Conservation (phyloP, 2,329 filamentous ascomycete species). For the Trichoderma sp. region DNA sequence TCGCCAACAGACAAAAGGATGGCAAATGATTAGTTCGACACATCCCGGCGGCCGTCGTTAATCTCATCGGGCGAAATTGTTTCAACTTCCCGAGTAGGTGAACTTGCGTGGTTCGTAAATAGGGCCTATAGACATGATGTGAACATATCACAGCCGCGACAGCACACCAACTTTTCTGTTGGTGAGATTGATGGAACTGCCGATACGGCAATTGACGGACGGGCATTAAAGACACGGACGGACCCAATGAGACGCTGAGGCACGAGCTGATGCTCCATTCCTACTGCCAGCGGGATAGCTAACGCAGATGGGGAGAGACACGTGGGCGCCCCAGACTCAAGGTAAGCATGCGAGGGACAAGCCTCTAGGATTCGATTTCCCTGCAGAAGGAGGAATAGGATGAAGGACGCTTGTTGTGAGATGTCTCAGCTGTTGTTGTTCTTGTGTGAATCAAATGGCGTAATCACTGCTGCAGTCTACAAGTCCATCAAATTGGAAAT, state of each 20-base stretch:
- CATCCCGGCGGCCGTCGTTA: background rate
- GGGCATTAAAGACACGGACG: background rate
- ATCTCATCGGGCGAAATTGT: background rate
- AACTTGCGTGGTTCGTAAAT: background rate
- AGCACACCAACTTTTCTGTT: background rate
- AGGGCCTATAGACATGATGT: background rate
- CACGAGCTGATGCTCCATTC: background rate
- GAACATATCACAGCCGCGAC: background rate
- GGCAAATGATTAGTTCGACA: background rate
- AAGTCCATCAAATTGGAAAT: background rate
- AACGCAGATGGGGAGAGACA: background rate
- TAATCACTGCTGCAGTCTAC: background rate
- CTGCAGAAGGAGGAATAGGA: background rate
- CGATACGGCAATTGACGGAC: background rate
- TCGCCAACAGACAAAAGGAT: background rate
- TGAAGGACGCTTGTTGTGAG: background rate
- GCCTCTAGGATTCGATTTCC: background rate
- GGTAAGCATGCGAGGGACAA: background rate
- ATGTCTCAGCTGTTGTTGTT: background rate
- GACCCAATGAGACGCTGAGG: background rate
- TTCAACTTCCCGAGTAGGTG: background rate
- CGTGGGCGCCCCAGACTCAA: slow-evolving; percentile 8
- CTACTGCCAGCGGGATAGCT: background rate
- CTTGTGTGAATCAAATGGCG: background rate
- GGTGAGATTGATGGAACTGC: background rate